phyloP scores from a whole-genome alignment of 2,329 filamentous ascomycete species.

The Hymenoscyphus scutula region DNA sequence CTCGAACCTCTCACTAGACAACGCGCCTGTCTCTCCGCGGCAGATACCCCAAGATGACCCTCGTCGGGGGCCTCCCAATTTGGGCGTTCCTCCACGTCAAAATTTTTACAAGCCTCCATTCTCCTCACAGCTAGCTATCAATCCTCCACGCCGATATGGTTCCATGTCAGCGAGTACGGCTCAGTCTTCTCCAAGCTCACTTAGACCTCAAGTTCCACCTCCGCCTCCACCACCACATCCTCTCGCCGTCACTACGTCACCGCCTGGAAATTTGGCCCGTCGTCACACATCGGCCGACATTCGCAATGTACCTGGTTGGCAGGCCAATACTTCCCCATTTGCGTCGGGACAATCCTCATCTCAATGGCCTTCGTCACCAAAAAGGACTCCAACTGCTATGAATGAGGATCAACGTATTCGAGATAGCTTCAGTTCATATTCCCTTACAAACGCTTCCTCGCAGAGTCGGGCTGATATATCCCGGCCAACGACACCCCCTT shows the following conservation, averaged over 20 bases:
- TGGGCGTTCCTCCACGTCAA: conserved; percentile 50
- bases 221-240: conserved; percentile 62
- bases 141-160: conserved; percentile 75
- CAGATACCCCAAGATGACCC: conserved; percentile 84
- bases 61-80: conserved; percentile 63
- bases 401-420: conserved; percentile 58
- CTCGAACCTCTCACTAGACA: conserved; percentile 59
- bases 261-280: conserved; percentile 69
- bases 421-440: conserved; percentile 63
- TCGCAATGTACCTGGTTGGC: conserved; percentile 75
- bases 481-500: conserved; percentile 36
- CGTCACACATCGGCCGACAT: conserved; percentile 96
- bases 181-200: conserved; percentile 70
- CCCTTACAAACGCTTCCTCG: conserved; percentile 41
- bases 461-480: conserved; percentile 32
- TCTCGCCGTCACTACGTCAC: conserved; percentile 59
- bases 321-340: conserved; percentile 62
- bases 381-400: conserved; percentile 45
- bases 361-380: conserved; percentile 68
- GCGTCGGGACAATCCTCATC: conserved; percentile 59
- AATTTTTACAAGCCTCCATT: conserved; percentile 75
- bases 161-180: conserved; percentile 84
- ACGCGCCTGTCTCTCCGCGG: conserved; percentile 80
- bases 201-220: conserved; percentile 64
- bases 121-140: conserved; percentile 76